These are phyloP conservation scores for Monosporascus sp. DNA, from an alignment of 2,329 filamentous ascomycete genomes.

Conservation along the genomic window DNA sequence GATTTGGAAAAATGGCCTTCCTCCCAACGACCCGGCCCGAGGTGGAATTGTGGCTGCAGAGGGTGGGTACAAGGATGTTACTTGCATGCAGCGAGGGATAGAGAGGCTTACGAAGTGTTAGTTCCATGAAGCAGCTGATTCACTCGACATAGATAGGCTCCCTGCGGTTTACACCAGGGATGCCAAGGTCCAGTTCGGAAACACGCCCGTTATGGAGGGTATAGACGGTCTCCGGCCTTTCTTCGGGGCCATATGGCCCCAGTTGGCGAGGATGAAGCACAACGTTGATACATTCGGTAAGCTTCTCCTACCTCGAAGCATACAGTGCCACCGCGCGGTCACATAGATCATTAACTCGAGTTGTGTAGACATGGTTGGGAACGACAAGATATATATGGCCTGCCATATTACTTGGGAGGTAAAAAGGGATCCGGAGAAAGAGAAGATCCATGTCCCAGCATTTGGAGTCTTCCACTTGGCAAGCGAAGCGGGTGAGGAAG, in stretches of 20 bases:
- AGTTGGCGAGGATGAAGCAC: constrained; percentile 16
- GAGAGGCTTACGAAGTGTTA: constrained; percentile 1
- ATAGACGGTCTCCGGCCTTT: constrained; percentile 9
- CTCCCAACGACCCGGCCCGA: neutral
- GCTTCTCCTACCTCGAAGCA: constrained; percentile 1
- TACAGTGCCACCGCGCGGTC: neutral
- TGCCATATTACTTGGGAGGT: constrained; percentile 18
- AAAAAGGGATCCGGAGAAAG: constrained; percentile 17
- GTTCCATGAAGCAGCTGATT: constrained; percentile 15
- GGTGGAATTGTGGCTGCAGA: neutral
- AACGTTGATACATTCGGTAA: constrained; percentile 11
- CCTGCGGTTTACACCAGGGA: constrained; percentile 11
- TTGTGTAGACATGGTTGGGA: constrained; percentile 10
- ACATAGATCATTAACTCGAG: no score
- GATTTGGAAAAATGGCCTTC: neutral
- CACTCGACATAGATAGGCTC: constrained; percentile 11
- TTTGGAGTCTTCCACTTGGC: constrained; percentile 11
- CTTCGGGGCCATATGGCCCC: constrained; percentile 9
- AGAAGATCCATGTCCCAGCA: constrained; percentile 12
- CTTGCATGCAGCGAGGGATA: neutral
- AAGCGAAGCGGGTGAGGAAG: constrained; percentile 10
- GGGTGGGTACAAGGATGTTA: neutral
- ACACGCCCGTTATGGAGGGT: constrained; percentile 14
- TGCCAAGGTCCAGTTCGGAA: constrained; percentile 15
- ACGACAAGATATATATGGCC: constrained; percentile 16